phyloP scores from a whole-genome alignment of 805 yeast species.

The Schizosaccharomyces cryophilus region DNA sequence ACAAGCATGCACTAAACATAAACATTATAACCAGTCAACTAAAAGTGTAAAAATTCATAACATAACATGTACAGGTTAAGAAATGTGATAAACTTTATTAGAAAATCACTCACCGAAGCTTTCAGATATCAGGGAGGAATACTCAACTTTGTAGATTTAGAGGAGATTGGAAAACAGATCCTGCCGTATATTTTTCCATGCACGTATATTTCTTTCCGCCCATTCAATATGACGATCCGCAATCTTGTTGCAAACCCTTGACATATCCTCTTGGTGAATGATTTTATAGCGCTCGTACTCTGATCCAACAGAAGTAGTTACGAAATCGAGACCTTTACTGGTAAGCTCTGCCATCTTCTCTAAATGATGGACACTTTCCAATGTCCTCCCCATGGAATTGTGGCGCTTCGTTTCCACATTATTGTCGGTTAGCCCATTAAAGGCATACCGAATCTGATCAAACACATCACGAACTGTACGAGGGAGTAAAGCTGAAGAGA shows the following conservation, averaged over 20 bases:
- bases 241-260: background rate
- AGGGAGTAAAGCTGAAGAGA: background rate
- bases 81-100: too few species aligned
- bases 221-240: background rate
- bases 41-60: too few species aligned
- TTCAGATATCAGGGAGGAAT: too few species aligned
- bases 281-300: background rate
- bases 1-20: too few species aligned
- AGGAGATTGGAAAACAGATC: background rate
- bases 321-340: background rate
- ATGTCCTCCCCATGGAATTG: conserved; percentile 22
- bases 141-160: too few species aligned
- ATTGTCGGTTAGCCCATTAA: conserved; percentile 38
- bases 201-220: conserved; percentile 20
- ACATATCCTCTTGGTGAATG: background rate
- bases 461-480: background rate
- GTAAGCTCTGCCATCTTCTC: background rate
- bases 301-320: background rate
- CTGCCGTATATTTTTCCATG: conserved; percentile 21
- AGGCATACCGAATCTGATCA: conserved; percentile 24
- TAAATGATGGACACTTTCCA: conserved; percentile 10
- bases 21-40: too few species aligned
- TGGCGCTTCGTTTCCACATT: conserved; percentile 43
- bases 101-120: too few species aligned
- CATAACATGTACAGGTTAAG: too few species aligned